Base-by-base conservation (phyloP, 1,284 basidiomycete species). In the Ustilago esculenta region DNA sequence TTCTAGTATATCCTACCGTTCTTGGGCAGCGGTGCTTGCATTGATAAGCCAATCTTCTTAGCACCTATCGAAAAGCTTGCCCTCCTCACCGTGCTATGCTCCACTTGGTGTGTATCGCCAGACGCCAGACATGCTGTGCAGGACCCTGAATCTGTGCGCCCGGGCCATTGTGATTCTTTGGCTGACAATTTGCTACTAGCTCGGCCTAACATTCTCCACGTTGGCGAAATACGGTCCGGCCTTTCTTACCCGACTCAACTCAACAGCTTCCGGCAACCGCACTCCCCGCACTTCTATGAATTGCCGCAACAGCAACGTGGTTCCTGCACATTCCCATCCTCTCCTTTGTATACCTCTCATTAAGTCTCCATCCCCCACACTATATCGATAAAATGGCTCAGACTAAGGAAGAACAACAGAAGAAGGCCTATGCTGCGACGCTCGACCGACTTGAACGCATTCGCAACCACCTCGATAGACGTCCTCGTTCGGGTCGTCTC, bases 401-500 rank as follows among this genome's bases (percentile, higher is more conserved):
- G 21, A 43, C 21, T 12, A 69, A 59, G 27, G 39, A 58, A 11
- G 59, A 58, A 30, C 55, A 58, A 44, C 63, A 58, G 9, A 66
- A 71, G 34, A 18, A 61, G 41, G 68, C 63, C 17, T 76, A 76
- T 54, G 56, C 67, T 18, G 46, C 39, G 5, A 73, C 71, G 17
- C 46, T 73, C 8, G 33, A 63, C 43, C 58, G 92, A 18, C 84
- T 94, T 35, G 83, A 87, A 48, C 86, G 86, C 72, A 88, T 94
- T 54, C 88, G 89, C 77, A 85, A 86, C 0, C 92, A 94, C 65
- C 85, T 94, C 21, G 82, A 85, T 46, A 84, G 82, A 17, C 76
- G 86, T 27, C 85, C 88, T 27, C 85, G 89, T 32, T 84, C 85
- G 35, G 84, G 83, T 17, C 86, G 88, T 67, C 85, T 95, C 69